Base-by-base conservation (phyloP, 768 basidiomycete genomes). In the Lentinula lateritia region DNA sequence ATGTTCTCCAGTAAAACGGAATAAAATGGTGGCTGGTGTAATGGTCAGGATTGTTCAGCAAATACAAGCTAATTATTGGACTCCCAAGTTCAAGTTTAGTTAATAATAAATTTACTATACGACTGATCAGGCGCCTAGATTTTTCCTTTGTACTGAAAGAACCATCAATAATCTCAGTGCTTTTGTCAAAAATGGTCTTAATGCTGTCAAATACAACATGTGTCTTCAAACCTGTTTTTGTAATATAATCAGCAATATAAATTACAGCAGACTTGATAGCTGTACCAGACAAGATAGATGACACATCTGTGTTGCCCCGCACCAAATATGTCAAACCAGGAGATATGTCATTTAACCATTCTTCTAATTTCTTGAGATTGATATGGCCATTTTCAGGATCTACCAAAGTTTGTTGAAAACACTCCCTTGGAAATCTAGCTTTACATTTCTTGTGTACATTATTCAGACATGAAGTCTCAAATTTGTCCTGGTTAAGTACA, bases 211-310 rank as follows among this genome's bases (percentile, higher is more conserved):
- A 28, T 28, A 28, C 28, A 28, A 28, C 28, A 28, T 76, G 69
- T 0, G 74, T 77, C 50, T 78, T 80, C 10, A 82, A 62, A 1
- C 65, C 46, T 0, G 67, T 50, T 63, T 82, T 82, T 0, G 76
- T 78, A 0, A 80, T 70, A 64, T 82, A 82, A 39, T 81, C 76
- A 5, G 78, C 70, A 0, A 78, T 69, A 67, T 79, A 79, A 20
- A 71, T 65, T 0, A 78, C 61, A 2, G 76, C 68, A 15, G 75
- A 70, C 54, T 78, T 77, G 1, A 80, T 69, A 0, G 73, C 67
- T 3, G 78, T 79, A 0, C 78, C 78, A 18, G 75, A 78, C 16
- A 73, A 53, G 1, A 79, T 53, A 58, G 72, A 72, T 0, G 75
- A 74, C 0, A 75, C 70, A 67, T 79, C 76, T 5, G 75, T 73